phyloP scores from a whole-genome alignment of 352 stramenopile genomes.

The Pythium scleroteichum region DNA sequence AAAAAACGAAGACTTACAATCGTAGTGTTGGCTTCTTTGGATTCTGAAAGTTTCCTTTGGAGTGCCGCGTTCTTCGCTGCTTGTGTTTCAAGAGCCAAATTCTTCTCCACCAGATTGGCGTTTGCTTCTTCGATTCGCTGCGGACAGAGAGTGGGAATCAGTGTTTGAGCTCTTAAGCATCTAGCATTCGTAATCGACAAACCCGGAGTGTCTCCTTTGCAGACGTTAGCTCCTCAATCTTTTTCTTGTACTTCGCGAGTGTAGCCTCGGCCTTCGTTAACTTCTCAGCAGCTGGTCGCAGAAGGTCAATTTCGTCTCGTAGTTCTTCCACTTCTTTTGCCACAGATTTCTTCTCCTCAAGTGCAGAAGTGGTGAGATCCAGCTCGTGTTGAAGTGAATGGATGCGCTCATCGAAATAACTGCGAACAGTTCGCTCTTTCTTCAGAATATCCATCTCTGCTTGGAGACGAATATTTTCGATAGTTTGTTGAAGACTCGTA shows the following conservation, averaged over 20 bases:
- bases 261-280: constrained; percentile 46
- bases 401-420: constrained; percentile 54
- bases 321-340: constrained; percentile 42
- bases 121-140: constrained; percentile 65
- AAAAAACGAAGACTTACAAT: constrained; percentile 55
- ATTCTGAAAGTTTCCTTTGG: constrained; percentile 66
- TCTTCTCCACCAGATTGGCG: constrained; percentile 51
- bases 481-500: constrained; percentile 27
- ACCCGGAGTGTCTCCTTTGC: constrained; percentile 62
- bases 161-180: background rate
- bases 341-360: constrained; percentile 36
- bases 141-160: background rate
- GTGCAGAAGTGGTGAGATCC: constrained; percentile 29
- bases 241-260: constrained; percentile 66
- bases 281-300: constrained; percentile 53
- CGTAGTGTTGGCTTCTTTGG: constrained; percentile 62
- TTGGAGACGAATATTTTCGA: constrained; percentile 45
- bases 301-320: constrained; percentile 69
- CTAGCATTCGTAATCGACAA: background rate
- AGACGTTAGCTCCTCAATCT: constrained; percentile 60
- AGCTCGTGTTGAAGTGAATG: constrained; percentile 47
- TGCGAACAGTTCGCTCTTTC: constrained; percentile 53
- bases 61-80: constrained; percentile 45
- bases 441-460: constrained; percentile 51
- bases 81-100: constrained; percentile 52